Conservation (phyloP, 768 basidiomycete species). For the Suillus americanus region DNA sequence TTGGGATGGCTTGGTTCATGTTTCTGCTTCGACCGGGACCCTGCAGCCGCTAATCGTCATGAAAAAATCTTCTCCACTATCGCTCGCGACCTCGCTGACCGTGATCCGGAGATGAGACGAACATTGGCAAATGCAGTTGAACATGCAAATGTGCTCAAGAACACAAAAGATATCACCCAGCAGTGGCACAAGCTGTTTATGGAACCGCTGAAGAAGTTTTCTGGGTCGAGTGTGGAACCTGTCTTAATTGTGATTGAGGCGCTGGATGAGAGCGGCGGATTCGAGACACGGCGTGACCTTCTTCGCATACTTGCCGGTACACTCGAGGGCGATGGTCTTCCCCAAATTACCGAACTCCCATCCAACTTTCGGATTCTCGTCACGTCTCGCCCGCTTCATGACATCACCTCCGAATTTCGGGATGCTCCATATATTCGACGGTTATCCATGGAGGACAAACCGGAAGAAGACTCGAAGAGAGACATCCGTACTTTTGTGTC, state of each 20-base stretch:
- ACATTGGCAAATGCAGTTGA: not conserved
- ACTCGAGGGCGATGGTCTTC: not conserved
- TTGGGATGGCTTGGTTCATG: slow-evolving; percentile 17
- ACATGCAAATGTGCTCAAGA: not conserved
- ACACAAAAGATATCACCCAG: not conserved
- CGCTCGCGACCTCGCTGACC: slow-evolving; percentile 21
- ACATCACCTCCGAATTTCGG: not conserved
- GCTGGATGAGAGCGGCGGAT: slow-evolving; percentile 16
- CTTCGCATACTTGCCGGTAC: slow-evolving; percentile 17
- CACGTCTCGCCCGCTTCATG: slow-evolving; percentile 9
- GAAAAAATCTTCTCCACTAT: slow-evolving; percentile 30
- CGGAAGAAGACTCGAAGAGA: not conserved
- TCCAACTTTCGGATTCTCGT: slow-evolving; percentile 10
- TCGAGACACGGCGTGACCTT: slow-evolving; percentile 15
- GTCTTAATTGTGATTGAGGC: slow-evolving; percentile 28
- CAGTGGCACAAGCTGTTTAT: slow-evolving; percentile 21
- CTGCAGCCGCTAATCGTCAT: no score
- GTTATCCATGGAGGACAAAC: not conserved
- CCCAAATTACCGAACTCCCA: slow-evolving; percentile 3
- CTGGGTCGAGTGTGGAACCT: slow-evolving; percentile 12
- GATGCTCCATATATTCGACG: not conserved
- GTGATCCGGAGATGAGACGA: slow-evolving; percentile 10
- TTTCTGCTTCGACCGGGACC: slow-evolving; percentile 22
- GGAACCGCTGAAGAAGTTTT: slow-evolving; percentile 7
- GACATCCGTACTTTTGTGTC: not conserved